Percentiles rank a stretch among this genome's conserved stretches.
These are phyloP conservation scores for Jasminum sambac DNA, from an alignment of 257 asterid genomes.

Conservation along the genomic window DNA sequence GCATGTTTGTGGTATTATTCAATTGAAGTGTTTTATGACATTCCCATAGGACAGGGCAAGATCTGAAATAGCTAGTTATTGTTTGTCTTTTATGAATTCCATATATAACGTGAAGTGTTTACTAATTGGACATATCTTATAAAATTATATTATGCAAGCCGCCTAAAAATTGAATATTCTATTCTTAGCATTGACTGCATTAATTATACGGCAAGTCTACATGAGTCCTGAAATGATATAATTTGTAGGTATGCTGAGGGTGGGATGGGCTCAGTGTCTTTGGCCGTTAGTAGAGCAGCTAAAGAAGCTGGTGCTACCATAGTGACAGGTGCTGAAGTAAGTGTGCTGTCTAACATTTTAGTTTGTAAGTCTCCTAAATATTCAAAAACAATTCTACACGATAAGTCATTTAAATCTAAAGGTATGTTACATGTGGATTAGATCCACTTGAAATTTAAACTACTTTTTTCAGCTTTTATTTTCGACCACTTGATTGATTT, in stretches of 20 bases:
- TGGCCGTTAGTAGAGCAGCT: slow-evolving; percentile 79
- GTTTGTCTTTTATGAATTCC: slow-evolving; percentile 15
- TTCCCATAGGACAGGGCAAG: not conserved
- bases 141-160: slow-evolving; percentile 12
- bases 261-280: slow-evolving; percentile 97
- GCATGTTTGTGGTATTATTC: not conserved
- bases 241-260: slow-evolving; percentile 87
- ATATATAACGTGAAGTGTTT: slow-evolving; percentile 6
- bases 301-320: slow-evolving; percentile 86
- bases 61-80: slow-evolving; percentile 2
- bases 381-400: not conserved
- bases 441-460: too few relatives aligned
- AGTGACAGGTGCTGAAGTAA: slow-evolving; percentile 76
- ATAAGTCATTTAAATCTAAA: too few relatives aligned
- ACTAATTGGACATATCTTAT: slow-evolving; percentile 1
- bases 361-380: slow-evolving; percentile 14
- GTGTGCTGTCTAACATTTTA: slow-evolving; percentile 29
- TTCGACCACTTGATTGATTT: too few relatives aligned
- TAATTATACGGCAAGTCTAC: slow-evolving; percentile 18
- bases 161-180: slow-evolving; percentile 1
- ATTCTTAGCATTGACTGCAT: slow-evolving; percentile 13
- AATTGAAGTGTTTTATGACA: slow-evolving; percentile 16
- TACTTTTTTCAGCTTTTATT: too few relatives aligned
- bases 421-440: too few relatives aligned
- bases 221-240: slow-evolving; percentile 24